Conservation (phyloP, 1,284 basidiomycete genomes). For the Puccinia brachypodii region DNA sequence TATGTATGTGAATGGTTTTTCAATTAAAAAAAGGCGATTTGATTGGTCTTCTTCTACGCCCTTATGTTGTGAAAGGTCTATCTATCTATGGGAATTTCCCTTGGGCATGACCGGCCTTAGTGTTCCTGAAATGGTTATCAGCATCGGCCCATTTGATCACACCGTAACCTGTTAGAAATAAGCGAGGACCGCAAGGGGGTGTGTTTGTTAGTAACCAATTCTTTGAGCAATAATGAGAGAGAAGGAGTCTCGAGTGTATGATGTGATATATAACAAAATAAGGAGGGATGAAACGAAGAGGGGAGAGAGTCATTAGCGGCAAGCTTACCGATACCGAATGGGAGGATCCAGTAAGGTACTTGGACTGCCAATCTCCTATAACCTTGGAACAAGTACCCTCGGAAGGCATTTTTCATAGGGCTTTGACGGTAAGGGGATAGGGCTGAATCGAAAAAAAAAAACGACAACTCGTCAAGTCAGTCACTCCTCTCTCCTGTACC, state of each 20-base stretch:
- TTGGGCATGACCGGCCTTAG: conserved; percentile 70
- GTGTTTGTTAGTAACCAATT: background rate
- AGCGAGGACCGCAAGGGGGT: background rate
- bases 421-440: conserved; percentile 78
- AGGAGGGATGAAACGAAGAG: background rate
- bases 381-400: conserved; percentile 81
- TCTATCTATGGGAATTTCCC: conserved; percentile 28
- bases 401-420: conserved; percentile 70
- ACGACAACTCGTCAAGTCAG: conserved; percentile 33
- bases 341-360: conserved; percentile 75
- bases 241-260: background rate
- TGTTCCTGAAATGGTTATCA: conserved; percentile 70
- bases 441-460: conserved; percentile 60
- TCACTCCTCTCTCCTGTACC: conserved; percentile 4
- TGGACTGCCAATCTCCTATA: conserved; percentile 74
- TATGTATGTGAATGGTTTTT: too few relatives aligned
- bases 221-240: background rate
- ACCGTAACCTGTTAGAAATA: conserved; percentile 66
- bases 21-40: too few relatives aligned
- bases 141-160: conserved; percentile 79
- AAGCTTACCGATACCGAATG: conserved; percentile 72
- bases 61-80: background rate
- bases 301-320: background rate
- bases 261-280: too few relatives aligned
- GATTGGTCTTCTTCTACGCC: too few relatives aligned